A percentile compares a stretch with the other conserved stretches of the same genome.
Evolutionary conservation across 1,284 basidiomycete genomes (phyloP).

Genomic region (Grifola frondosa): DNA sequence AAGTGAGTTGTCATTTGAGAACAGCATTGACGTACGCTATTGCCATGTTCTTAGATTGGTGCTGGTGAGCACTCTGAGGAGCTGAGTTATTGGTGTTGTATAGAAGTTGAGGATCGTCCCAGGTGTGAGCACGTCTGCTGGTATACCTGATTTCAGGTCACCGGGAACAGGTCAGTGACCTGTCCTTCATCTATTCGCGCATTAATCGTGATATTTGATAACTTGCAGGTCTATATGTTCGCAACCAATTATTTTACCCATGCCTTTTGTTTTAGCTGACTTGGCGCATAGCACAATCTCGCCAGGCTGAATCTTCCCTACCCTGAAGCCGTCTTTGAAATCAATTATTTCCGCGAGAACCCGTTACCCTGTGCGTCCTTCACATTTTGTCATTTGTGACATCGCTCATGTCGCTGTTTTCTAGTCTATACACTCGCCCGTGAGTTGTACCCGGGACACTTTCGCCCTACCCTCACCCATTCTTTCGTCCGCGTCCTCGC

Average conservation of each 20-base stretch:
- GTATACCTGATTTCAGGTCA: conserved; percentile 80
- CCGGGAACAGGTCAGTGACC: conserved; percentile 61
- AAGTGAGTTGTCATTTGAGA: background rate
- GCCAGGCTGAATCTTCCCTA: conserved; percentile 71
- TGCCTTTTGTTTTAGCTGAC: background rate
- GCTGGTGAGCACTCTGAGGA: conserved; percentile 46
- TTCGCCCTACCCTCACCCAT: conserved; percentile 86
- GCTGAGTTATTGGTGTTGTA: conserved; percentile 3
- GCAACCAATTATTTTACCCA: conserved; percentile 13
- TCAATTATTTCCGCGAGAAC: conserved; percentile 69
- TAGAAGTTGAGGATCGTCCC: background rate
- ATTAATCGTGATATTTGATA: background rate
- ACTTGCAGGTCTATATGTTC: conserved; percentile 55
- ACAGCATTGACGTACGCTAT: conserved; percentile 2
- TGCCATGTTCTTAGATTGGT: conserved; percentile 45
- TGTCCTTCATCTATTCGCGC: background rate
- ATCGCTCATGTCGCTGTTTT: conserved; percentile 75
- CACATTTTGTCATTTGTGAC: conserved; percentile 63
- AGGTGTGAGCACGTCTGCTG: conserved; percentile 79
- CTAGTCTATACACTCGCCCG: conserved; percentile 84
- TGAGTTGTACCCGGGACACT: conserved; percentile 88
- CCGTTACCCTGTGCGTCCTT: conserved; percentile 67
- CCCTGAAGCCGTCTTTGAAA: conserved; percentile 82
- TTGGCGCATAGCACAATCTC: conserved; percentile 61
- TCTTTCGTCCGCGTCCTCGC: conserved; percentile 84